These are phyloP conservation scores for Neofusicoccum cordaticola DNA, from an alignment of 2,329 filamentous ascomycete genomes.

Conservation along the genomic window DNA sequence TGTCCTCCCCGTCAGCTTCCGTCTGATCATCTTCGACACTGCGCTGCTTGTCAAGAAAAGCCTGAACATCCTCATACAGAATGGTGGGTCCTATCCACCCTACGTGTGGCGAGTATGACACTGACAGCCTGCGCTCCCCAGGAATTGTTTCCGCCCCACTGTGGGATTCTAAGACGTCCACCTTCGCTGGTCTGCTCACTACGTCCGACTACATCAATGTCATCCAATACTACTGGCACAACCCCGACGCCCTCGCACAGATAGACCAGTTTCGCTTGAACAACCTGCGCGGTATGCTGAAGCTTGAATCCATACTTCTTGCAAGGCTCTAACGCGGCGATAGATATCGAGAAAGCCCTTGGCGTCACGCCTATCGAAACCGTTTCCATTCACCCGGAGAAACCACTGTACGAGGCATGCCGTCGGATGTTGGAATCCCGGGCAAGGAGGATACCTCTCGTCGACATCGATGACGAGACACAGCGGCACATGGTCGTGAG, in stretches of 20 bases:
- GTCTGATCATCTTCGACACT: slow-evolving; percentile 93
- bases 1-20: slow-evolving; percentile 91
- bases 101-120: background rate
- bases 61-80: slow-evolving; percentile 90
- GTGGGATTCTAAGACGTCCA: slow-evolving; percentile 91
- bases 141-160: slow-evolving; percentile 96
- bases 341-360: slow-evolving; percentile 93
- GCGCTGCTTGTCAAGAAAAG: slow-evolving; percentile 95
- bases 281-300: slow-evolving; percentile 74
- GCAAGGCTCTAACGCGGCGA: background rate
- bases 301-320: background rate
- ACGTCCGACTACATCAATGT: slow-evolving; percentile 98
- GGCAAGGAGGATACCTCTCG: slow-evolving; percentile 86
- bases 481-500: slow-evolving; percentile 89
- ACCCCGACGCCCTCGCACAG: slow-evolving; percentile 81
- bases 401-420: slow-evolving; percentile 91
- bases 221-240: slow-evolving; percentile 98
- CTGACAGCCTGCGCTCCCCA: slow-evolving; percentile 39
- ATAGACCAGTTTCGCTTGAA: slow-evolving; percentile 92
- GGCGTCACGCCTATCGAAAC: slow-evolving; percentile 90
- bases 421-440: slow-evolving; percentile 90
- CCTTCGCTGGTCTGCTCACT: slow-evolving; percentile 90
- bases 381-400: slow-evolving; percentile 88
- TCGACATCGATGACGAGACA: slow-evolving; percentile 93
- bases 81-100: slow-evolving; percentile 58